Base-by-base conservation (phyloP, 805 yeast species). In the Yarrowia deformans region DNA sequence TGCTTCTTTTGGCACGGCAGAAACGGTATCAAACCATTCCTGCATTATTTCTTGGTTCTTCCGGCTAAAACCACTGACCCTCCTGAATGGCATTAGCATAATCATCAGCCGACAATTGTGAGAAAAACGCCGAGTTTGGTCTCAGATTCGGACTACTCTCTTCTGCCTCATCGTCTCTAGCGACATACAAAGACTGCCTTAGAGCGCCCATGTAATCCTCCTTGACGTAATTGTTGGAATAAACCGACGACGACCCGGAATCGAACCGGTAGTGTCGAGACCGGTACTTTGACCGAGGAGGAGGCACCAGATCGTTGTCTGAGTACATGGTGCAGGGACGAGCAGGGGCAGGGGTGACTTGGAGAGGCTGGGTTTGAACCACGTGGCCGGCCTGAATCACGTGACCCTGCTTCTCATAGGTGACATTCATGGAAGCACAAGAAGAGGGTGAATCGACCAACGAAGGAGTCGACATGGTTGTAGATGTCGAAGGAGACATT, bases 211-310 rank as follows among this genome's bases (percentile, higher is more conserved):
- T 43, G 32, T 45, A 60, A 29, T 60, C 66, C 43, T 60, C 66
- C 52, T 60, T 60, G 52, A 60, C 66, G 12, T 2, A 23, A 1
- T 5, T 13, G 32, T 9, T 43, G 18, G 66, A 60, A 8, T 60
- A 60, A 3, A 43, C 50, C 7, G 52, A 45, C n/a, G 66, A 60
- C 13, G 66, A 18, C 13, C n/a, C 9, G 19, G 66, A 60, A 18
- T 45, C 66, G 34, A 60, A 45, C 42, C 66, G 46, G 63, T 56
- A 56, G 8, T 56, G 63, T 40, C 63, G 37, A 16, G 63, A 56
- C 7, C 63, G 35, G 63, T 56, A 56, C 39, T 56, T 60, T n/a
- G 68, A 63, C n/a, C 68, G 68, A 14, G 68, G 68, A 14, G 68
- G 68, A 19, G 68, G 68, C 13, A 60, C 67, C 35, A 60, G 54